Conservation (phyloP, 2,329 filamentous ascomycete genomes). For the Sclerotinia trifoliorum region DNA sequence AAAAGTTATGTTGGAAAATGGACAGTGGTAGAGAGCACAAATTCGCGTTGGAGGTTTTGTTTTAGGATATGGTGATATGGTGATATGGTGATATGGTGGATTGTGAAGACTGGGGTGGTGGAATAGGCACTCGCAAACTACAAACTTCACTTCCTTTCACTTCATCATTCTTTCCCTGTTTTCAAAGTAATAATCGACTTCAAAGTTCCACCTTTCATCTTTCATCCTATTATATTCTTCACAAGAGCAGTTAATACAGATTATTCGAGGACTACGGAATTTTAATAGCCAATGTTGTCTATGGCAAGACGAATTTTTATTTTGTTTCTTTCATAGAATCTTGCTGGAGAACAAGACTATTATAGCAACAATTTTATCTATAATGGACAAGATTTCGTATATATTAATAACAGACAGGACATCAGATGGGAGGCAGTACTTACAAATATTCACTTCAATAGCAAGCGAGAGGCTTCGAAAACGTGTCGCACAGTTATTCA, state of each 20-base stretch:
- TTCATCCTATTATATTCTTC: neutral
- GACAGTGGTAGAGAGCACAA: neutral
- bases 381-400: neutral
- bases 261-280: neutral
- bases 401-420: neutral
- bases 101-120: neutral
- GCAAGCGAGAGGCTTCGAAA: neutral
- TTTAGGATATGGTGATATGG: neutral
- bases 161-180: neutral
- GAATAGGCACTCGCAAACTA: neutral
- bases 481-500: neutral
- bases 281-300: neutral
- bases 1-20: neutral
- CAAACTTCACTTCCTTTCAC: neutral
- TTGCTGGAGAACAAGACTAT: neutral
- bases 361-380: neutral
- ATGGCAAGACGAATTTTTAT: neutral
- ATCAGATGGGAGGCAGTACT: neutral
- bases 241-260: fast-evolving
- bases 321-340: neutral
- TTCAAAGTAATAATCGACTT: neutral
- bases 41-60: neutral
- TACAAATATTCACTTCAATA: neutral
- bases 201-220: neutral
- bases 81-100: too few species aligned